Evolutionary conservation across 371 early-diverging fungal species (phyloP).

Genomic region (Mucor circinelloides): DNA sequence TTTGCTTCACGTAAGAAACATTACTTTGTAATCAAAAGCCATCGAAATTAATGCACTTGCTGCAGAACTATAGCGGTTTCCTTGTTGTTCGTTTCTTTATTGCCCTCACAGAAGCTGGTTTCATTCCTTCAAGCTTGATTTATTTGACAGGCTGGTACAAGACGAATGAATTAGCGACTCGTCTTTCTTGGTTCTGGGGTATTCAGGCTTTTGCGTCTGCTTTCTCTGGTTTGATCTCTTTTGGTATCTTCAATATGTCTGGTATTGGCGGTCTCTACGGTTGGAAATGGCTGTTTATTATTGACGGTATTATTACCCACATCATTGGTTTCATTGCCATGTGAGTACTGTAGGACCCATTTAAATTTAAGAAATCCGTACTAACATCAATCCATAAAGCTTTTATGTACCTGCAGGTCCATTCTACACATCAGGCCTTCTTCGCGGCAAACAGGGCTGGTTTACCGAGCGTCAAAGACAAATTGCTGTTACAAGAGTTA

Average conservation of each 20-base stretch:
- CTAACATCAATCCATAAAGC: neutral
- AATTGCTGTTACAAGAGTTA: constrained; percentile 58
- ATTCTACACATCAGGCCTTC: constrained; percentile 33
- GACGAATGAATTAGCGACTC: constrained; percentile 56
- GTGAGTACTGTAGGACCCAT: neutral
- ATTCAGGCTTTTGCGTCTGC: constrained; percentile 60
- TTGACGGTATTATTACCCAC: constrained; percentile 57
- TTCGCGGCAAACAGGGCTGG: constrained; percentile 44
- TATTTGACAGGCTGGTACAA: constrained; percentile 67
- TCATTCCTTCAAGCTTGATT: constrained; percentile 60
- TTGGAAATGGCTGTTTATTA: constrained; percentile 61
- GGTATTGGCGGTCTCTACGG: constrained; percentile 60
- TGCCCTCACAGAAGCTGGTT: constrained; percentile 56
- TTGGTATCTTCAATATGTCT: constrained; percentile 55
- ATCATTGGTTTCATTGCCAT: constrained; percentile 45
- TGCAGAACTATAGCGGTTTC: constrained; percentile 24
- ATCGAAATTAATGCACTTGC: neutral
- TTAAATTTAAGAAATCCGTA: neutral
- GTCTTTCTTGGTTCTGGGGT: constrained; percentile 65
- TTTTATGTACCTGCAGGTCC: constrained; percentile 54
- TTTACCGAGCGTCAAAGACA: constrained; percentile 41
- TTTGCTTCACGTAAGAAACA: constrained; percentile 24
- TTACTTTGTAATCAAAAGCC: neutral
- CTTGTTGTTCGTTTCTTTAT: constrained; percentile 32
- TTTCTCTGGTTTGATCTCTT: constrained; percentile 60